phyloP scores from a whole-genome alignment of 345 rosid genomes.

The Eucalyptus decipiens region DNA sequence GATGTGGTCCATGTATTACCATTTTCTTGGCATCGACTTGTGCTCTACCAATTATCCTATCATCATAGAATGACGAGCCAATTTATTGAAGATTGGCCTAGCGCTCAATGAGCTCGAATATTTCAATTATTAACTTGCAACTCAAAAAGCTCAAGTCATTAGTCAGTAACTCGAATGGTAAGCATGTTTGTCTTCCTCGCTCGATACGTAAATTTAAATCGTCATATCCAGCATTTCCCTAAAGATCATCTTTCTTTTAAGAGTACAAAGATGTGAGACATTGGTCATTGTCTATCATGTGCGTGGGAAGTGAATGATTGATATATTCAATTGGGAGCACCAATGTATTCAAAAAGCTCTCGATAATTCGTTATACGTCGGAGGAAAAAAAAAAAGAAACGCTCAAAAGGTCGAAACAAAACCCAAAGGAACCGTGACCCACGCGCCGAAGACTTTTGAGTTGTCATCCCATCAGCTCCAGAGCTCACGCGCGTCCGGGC shows the following conservation, averaged over 20 bases:
- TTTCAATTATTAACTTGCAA: rapidly evolving
- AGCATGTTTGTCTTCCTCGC: neutral
- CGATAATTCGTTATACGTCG: neutral
- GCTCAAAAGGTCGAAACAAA: neutral
- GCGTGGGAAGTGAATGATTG: neutral
- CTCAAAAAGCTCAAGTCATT: rapidly evolving
- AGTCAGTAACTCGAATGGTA: neutral
- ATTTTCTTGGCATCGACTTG: neutral
- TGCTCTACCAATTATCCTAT: neutral
- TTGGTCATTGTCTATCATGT: neutral
- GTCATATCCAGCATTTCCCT: too few relatives aligned
- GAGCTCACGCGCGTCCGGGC: neutral
- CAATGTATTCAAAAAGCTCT: neutral
- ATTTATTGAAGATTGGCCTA: neutral
- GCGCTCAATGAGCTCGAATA: neutral
- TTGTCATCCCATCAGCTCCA: neutral
- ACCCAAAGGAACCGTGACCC: neutral
- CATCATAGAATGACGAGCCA: neutral
- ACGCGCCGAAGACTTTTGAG: neutral
- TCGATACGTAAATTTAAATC: neutral
- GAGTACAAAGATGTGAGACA: neutral
- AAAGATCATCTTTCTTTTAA: neutral
- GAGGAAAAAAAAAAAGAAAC: neutral
- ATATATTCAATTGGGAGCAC: neutral
- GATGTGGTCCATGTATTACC: rapidly evolving